phyloP scores from a whole-genome alignment of 306 rosid species.

The Lathyrus aphaca region DNA sequence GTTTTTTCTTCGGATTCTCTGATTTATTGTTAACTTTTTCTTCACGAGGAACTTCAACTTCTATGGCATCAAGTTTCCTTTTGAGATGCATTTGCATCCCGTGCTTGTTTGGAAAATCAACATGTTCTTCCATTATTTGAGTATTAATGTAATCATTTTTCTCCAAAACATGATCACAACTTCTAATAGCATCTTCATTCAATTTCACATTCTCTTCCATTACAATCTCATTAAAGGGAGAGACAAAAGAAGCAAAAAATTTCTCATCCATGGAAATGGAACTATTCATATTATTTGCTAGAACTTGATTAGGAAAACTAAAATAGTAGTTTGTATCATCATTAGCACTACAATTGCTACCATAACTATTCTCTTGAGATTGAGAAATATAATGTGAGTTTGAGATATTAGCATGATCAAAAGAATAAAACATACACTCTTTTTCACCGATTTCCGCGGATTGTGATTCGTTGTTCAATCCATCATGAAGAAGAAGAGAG shows the following conservation, averaged over 20 bases:
- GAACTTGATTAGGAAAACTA: slow-evolving; percentile 33
- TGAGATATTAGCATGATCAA: slow-evolving; percentile 53
- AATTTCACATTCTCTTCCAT: slow-evolving; percentile 48
- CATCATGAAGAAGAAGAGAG: slow-evolving; percentile 53
- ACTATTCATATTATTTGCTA: slow-evolving; percentile 9
- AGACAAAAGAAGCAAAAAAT: slow-evolving; percentile 40
- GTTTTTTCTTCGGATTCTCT: slow-evolving; percentile 56
- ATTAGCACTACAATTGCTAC: slow-evolving; percentile 41
- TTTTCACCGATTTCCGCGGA: slow-evolving; percentile 36
- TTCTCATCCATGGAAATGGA: slow-evolving; percentile 40
- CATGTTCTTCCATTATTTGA: slow-evolving; percentile 31
- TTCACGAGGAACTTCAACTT: slow-evolving; percentile 31
- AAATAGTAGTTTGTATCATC: slow-evolving; percentile 38
- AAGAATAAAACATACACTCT: slow-evolving; percentile 53
- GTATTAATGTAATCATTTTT: slow-evolving; percentile 34
- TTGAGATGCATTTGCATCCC: slow-evolving; percentile 46
- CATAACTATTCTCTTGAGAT: slow-evolving; percentile 58
- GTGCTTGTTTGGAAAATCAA: slow-evolving; percentile 32
- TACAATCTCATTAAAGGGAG: slow-evolving; percentile 46
- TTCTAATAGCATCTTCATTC: slow-evolving; percentile 37
- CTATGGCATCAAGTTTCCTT: slow-evolving; percentile 51
- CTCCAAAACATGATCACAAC: slow-evolving; percentile 30
- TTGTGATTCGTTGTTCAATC: slow-evolving; percentile 42
- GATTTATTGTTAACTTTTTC: slow-evolving; percentile 38
- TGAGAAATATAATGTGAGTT: slow-evolving; percentile 55